Conservation (phyloP, 495 filamentous ascomycete genomes). For the Apiosordaria backusii region DNA sequence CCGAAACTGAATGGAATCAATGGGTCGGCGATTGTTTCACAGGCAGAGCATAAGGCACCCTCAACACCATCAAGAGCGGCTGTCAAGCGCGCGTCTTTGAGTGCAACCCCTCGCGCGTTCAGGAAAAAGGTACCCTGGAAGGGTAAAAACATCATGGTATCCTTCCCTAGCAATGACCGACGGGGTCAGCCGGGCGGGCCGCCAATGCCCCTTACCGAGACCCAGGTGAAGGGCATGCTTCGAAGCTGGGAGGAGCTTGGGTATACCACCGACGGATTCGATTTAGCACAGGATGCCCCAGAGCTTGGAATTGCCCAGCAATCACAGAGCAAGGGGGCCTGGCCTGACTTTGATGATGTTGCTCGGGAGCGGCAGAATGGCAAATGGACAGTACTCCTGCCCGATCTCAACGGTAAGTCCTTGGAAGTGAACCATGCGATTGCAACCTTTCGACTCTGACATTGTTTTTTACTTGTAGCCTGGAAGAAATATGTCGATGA, state of each 20-base stretch:
- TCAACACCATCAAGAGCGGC: slow-evolving; percentile 33
- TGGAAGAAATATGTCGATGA: slow-evolving; percentile 82
- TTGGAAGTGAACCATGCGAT: not conserved
- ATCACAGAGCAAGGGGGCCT: slow-evolving; percentile 66
- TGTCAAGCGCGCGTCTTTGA: slow-evolving; percentile 26
- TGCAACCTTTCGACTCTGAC: not conserved
- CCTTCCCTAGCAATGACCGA: slow-evolving; percentile 65
- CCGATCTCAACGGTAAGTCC: slow-evolving; percentile 57
- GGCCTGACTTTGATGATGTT: slow-evolving; percentile 64
- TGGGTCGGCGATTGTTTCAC: slow-evolving; percentile 26
- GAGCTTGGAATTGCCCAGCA: slow-evolving; percentile 35
- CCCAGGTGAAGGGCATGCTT: slow-evolving; percentile 63
- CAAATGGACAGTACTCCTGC: slow-evolving; percentile 64
- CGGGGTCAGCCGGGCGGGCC: slow-evolving; percentile 57
- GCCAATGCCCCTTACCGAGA: slow-evolving; percentile 55
- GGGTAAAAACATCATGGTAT: slow-evolving; percentile 69
- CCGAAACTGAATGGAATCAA: slow-evolving; percentile 29
- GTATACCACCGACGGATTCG: slow-evolving; percentile 72
- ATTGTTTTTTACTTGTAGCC: slow-evolving; percentile 37
- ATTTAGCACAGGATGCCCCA: slow-evolving; percentile 46
- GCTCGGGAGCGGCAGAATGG: slow-evolving; percentile 49
- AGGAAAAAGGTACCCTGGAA: slow-evolving; percentile 63
- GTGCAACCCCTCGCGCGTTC: slow-evolving; percentile 39
- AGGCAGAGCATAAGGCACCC: slow-evolving; percentile 42
- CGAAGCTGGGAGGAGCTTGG: slow-evolving; percentile 69